phyloP scores from a whole-genome alignment of 345 rosid species.

The Turritis glabra region DNA sequence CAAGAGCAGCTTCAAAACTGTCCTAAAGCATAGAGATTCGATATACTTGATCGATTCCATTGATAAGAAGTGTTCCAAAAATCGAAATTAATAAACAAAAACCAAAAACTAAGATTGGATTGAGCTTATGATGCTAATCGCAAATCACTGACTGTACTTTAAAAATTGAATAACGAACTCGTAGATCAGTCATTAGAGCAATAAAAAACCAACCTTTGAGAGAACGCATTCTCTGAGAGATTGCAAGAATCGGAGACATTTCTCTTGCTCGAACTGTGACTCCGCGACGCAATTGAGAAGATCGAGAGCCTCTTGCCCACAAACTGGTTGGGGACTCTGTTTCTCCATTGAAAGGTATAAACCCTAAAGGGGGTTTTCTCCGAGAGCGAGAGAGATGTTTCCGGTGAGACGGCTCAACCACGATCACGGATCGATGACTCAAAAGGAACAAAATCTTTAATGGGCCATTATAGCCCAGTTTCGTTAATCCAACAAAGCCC shows the following conservation, averaged over 20 bases:
- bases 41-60: neutral
- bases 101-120: neutral
- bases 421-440: conserved; percentile 5
- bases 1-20: neutral
- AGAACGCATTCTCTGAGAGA: conserved; percentile 68
- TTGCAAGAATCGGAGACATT: conserved; percentile 57
- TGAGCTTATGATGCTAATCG: neutral
- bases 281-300: conserved; percentile 84
- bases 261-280: conserved; percentile 63
- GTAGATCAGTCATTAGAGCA: neutral
- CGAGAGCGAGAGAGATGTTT: neutral
- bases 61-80: neutral
- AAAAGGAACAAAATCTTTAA: neutral
- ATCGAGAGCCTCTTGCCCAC: conserved; percentile 66
- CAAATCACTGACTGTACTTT: neutral
- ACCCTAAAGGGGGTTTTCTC: conserved; percentile 15
- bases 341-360: conserved; percentile 45
- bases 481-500: neutral
- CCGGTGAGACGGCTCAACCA: neutral
- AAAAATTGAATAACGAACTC: neutral
- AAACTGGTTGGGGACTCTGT: conserved; percentile 45
- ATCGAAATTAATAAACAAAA: neutral
- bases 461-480: conserved; percentile 4
- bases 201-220: conserved; percentile 62
- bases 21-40: neutral